A percentile compares a stretch with the other conserved stretches of the same genome.
Evolutionary conservation across 768 basidiomycete species (phyloP).

Genomic region (Mrakia blollopis): DNA sequence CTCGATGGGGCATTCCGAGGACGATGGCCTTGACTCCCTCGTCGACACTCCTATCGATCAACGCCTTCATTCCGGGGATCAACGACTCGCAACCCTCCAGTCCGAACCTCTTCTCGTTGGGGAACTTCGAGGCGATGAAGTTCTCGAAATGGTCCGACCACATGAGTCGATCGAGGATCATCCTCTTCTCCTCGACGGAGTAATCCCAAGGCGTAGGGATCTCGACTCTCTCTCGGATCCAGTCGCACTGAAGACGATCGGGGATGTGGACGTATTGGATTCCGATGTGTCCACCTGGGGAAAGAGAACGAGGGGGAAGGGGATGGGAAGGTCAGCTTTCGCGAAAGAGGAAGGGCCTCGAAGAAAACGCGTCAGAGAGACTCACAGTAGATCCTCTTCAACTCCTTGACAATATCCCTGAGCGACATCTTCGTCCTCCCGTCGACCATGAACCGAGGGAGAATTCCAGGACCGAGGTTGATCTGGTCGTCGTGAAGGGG

Average conservation of each 20-base stretch:
- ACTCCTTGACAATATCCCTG: slow-evolving; percentile 81
- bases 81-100: slow-evolving; percentile 96
- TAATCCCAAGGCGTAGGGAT: slow-evolving; percentile 96
- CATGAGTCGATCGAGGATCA: slow-evolving; percentile 97
- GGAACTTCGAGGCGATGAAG: slow-evolving; percentile 96
- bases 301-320: not conserved
- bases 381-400: slow-evolving; percentile 88
- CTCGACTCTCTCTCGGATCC: slow-evolving; percentile 95
- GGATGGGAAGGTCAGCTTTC: not conserved
- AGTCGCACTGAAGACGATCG: slow-evolving; percentile 97
- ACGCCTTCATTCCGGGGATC: slow-evolving; percentile 98
- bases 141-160: slow-evolving; percentile 99
- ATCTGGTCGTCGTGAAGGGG: slow-evolving; percentile 48
- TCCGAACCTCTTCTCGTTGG: slow-evolving; percentile 99
- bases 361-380: not conserved
- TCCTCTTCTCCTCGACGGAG: slow-evolving; percentile 94
- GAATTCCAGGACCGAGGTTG: slow-evolving; percentile 87
- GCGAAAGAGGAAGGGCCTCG: not conserved
- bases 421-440: slow-evolving; percentile 83
- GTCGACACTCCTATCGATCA: slow-evolving; percentile 97
- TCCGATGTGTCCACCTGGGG: slow-evolving; percentile 62
- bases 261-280: slow-evolving; percentile 69
- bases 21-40: slow-evolving; percentile 92
- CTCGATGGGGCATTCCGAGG: slow-evolving; percentile 99
- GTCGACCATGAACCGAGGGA: slow-evolving; percentile 86